Percentiles rank a stretch among this genome's conserved stretches.
Evolutionary conservation across 73 alveolate species (phyloP).

Genomic region (Stentor coeruleus): DNA sequence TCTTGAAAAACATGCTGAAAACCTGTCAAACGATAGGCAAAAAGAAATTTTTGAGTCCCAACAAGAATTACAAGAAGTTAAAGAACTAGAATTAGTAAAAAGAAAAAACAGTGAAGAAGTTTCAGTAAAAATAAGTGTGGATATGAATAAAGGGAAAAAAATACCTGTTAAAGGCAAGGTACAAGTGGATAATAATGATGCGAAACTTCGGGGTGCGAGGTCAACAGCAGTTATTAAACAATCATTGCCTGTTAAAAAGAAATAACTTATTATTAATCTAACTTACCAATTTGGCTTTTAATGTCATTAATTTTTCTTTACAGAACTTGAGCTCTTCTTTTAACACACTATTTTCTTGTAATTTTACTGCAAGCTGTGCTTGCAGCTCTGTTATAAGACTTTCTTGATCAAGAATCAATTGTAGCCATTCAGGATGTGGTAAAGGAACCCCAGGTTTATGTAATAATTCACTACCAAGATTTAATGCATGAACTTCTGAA

Average conservation of each 20-base stretch:
- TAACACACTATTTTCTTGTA: neutral
- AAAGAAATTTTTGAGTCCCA: neutral
- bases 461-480: neutral
- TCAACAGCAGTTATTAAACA: neutral
- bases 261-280: neutral
- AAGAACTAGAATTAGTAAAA: neutral
- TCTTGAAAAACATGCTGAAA: neutral
- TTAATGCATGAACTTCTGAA: neutral
- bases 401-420: neutral
- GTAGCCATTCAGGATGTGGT: slow-evolving; percentile 20
- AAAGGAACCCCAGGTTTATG: neutral
- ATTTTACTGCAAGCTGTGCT: slow-evolving; percentile 7
- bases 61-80: neutral
- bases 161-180: neutral
- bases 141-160: too few relatives aligned
- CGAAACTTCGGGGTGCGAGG: neutral
- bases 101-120: neutral
- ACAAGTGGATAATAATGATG: neutral
- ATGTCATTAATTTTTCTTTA: neutral
- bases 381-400: slow-evolving; percentile 15
- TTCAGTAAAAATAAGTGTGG: neutral
- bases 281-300: neutral
- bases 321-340: slow-evolving; percentile 6
- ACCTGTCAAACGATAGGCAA: neutral
- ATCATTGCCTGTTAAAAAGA: neutral